These are phyloP conservation scores for Neofusicoccum sp. DNA, from an alignment of 2,329 filamentous ascomycete genomes.

Conservation along the genomic window DNA sequence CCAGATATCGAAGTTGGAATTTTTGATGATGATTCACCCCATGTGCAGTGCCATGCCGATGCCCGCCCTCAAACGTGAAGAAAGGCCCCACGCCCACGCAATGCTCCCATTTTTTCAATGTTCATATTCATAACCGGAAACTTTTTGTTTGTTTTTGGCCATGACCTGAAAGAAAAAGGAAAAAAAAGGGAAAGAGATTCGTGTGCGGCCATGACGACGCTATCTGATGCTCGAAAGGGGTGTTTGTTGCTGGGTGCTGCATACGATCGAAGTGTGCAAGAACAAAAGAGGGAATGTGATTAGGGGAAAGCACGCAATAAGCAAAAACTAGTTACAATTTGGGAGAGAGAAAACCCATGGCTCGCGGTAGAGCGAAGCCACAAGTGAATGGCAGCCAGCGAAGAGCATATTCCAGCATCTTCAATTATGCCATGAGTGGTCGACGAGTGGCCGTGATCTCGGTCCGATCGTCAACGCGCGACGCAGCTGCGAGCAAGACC, in stretches of 20 bases:
- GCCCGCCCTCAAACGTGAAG: too few relatives aligned
- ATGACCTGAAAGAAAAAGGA: too few relatives aligned
- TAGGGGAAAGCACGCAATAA: not conserved
- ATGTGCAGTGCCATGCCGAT: too few relatives aligned
- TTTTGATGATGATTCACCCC: too few relatives aligned
- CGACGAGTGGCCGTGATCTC: not conserved
- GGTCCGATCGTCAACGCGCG: not conserved
- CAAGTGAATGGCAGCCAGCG: not conserved
- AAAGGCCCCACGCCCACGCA: too few relatives aligned
- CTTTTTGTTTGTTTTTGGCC: not conserved
- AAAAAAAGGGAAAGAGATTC: not conserved
- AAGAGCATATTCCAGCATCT: conserved; percentile 21
- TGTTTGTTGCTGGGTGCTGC: too few relatives aligned
- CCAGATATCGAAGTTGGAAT: too few relatives aligned
- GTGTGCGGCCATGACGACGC: not conserved
- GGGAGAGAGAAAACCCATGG: not conserved
- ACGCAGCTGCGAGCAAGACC: not conserved
- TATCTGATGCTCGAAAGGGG: too few relatives aligned
- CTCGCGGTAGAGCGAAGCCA: not conserved
- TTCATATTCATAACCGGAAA: not conserved
- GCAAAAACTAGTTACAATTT: conserved; percentile 1
- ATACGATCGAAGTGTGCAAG: not conserved
- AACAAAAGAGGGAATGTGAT: not conserved
- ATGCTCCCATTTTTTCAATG: not conserved
- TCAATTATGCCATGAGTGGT: not conserved